Conservation (phyloP, 352 stramenopile species). For the Globisporangium viniferum region DNA sequence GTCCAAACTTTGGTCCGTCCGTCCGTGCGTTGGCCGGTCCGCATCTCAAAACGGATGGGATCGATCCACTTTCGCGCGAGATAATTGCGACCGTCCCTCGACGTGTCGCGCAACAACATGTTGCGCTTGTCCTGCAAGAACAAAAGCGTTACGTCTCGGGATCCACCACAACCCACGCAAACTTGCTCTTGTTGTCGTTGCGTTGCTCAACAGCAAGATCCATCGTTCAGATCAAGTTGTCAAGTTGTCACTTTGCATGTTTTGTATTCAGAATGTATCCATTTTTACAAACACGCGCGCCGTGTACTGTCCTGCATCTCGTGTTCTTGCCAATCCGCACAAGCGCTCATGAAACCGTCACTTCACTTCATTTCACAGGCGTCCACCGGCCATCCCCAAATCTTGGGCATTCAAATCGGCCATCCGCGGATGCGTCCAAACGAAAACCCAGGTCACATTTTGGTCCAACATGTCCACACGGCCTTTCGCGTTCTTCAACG, state of each 20-base stretch:
- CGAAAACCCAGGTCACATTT: not conserved
- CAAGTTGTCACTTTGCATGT: not conserved
- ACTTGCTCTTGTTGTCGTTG: not conserved
- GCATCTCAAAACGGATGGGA: not conserved
- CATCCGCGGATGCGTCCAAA: not conserved
- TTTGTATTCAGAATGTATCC: not conserved
- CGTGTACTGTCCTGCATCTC: not conserved
- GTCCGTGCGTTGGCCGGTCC: not conserved
- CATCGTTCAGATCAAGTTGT: not conserved
- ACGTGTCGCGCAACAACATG: constrained; percentile 1
- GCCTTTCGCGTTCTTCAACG: not conserved
- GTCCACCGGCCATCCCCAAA: not conserved
- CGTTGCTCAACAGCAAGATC: not conserved
- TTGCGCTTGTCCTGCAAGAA: not conserved
- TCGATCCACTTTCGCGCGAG: not conserved
- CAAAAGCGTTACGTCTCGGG: not conserved
- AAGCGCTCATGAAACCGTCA: not conserved
- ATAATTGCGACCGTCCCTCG: not conserved
- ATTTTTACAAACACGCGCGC: not conserved
- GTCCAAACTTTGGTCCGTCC: not conserved
- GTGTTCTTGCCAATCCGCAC: too few relatives aligned
- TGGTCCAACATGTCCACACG: not conserved
- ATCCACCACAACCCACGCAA: not conserved
- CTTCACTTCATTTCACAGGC: not conserved
- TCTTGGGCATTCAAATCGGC: not conserved